Evolutionary conservation across 2,329 filamentous ascomycete genomes (phyloP).

Genomic region (Verticillium longisporum): DNA sequence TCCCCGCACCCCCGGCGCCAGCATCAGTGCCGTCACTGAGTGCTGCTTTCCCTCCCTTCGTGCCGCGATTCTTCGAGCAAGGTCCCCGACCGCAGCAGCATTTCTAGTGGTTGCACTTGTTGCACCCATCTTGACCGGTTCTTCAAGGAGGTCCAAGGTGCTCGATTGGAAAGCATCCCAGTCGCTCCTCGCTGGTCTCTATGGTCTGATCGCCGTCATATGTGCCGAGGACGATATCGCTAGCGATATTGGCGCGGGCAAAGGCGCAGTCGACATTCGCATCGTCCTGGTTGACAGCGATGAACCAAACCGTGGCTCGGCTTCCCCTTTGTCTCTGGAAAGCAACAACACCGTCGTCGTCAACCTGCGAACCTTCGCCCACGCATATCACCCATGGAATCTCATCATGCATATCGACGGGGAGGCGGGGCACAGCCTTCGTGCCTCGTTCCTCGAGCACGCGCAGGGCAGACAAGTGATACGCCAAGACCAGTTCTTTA

Average conservation of each 20-base stretch:
- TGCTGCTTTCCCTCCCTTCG: slow-evolving; percentile 52
- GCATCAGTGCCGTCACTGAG: slow-evolving; percentile 42
- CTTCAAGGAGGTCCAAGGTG: slow-evolving; percentile 39
- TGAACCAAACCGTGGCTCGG: slow-evolving; percentile 21
- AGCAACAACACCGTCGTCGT: slow-evolving; percentile 39
- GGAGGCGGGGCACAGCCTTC: slow-evolving; percentile 55
- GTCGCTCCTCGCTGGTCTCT: slow-evolving; percentile 67
- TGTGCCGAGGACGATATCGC: slow-evolving; percentile 55
- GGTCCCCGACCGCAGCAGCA: slow-evolving; percentile 24
- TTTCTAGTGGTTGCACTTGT: slow-evolving; percentile 51
- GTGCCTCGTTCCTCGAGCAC: slow-evolving; percentile 39
- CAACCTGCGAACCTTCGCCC: slow-evolving; percentile 45
- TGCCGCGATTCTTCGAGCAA: slow-evolving; percentile 43
- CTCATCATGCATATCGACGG: slow-evolving; percentile 59
- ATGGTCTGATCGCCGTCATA: slow-evolving; percentile 69
- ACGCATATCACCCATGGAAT: slow-evolving; percentile 53
- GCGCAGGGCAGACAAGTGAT: slow-evolving; percentile 39
- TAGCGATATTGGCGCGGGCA: slow-evolving; percentile 47
- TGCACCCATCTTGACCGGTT: slow-evolving; percentile 52
- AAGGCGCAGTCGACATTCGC: slow-evolving; percentile 68
- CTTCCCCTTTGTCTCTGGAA: slow-evolving; percentile 28
- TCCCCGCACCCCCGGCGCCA: slow-evolving; percentile 56
- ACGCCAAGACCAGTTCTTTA: slow-evolving; percentile 42
- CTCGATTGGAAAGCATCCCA: slow-evolving; percentile 64
- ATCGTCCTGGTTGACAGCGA: slow-evolving; percentile 66